phyloP scores from a whole-genome alignment of 1,284 basidiomycete genomes.

The Abortiporus biennis region DNA sequence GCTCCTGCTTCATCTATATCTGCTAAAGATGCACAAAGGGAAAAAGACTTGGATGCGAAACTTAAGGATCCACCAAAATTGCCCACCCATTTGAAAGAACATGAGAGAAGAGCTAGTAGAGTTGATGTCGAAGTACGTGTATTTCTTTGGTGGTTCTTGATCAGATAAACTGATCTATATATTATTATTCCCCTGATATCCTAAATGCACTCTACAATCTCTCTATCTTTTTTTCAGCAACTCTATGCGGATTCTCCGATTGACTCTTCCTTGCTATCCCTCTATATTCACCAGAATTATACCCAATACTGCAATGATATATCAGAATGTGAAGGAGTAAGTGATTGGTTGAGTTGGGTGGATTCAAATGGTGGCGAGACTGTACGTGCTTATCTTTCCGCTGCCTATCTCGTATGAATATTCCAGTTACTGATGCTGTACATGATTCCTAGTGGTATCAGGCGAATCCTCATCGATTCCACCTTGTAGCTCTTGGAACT shows the following conservation, averaged over 20 bases:
- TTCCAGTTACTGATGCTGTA: background rate
- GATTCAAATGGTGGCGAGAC: slow-evolving; percentile 74
- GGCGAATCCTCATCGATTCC: slow-evolving; percentile 81
- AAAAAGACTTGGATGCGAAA: slow-evolving; percentile 46
- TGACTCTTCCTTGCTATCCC: slow-evolving; percentile 81
- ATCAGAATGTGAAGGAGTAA: slow-evolving; percentile 66
- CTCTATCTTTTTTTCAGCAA: slow-evolving; percentile 32
- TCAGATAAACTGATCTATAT: too few relatives aligned
- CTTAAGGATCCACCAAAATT: slow-evolving; percentile 47
- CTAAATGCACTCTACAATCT: background rate
- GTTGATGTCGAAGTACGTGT: slow-evolving; percentile 76
- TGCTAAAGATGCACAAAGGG: slow-evolving; percentile 50
- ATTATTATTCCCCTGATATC: background rate
- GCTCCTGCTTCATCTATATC: slow-evolving; percentile 44
- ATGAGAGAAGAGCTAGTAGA: slow-evolving; percentile 66
- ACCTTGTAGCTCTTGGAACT: slow-evolving; percentile 71
- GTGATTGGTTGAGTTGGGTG: slow-evolving; percentile 78
- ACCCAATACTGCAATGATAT: slow-evolving; percentile 76
- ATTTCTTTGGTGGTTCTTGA: background rate
- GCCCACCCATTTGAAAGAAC: slow-evolving; percentile 50
- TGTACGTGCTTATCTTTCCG: slow-evolving; percentile 23
- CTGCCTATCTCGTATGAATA: too few relatives aligned
- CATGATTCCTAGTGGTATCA: slow-evolving; percentile 55
- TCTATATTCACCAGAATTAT: slow-evolving; percentile 95
- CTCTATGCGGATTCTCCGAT: slow-evolving; percentile 87